These are phyloP conservation scores for Monoraphidium neglectum DNA, from an alignment of 139 green algal species.

Conservation along the genomic window DNA sequence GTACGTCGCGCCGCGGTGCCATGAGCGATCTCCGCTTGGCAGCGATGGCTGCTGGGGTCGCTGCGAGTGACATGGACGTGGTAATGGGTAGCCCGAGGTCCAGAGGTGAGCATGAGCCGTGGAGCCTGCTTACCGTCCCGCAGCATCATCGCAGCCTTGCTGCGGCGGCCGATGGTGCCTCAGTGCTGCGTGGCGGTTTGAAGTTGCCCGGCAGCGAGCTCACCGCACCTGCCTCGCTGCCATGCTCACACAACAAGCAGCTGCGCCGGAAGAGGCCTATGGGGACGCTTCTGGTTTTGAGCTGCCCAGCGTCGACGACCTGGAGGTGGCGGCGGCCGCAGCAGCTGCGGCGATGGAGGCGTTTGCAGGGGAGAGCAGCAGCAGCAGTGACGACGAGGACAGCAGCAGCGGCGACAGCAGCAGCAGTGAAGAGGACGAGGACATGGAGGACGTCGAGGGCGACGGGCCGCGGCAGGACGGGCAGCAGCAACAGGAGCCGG, in stretches of 20 bases:
- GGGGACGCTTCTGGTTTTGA: slow-evolving; percentile 17
- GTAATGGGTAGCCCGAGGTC: too few species aligned
- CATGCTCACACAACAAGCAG: not conserved
- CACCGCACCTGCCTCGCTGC: not conserved
- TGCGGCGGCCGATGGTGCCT: not conserved
- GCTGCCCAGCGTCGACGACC: slow-evolving; percentile 64
- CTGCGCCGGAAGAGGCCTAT: not conserved
- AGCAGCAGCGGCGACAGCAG: slow-evolving; percentile 11
- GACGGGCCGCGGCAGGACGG: not conserved
- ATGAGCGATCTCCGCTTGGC: too few species aligned
- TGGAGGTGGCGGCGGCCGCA: slow-evolving; percentile 68
- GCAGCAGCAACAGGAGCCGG: not conserved
- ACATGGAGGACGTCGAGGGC: slow-evolving; percentile 7
- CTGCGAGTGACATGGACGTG: too few species aligned
- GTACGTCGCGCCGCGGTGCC: too few species aligned
- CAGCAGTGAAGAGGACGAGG: slow-evolving; percentile 15
- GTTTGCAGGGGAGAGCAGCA: slow-evolving; percentile 11
- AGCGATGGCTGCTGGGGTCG: too few species aligned
- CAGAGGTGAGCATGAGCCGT: too few species aligned
- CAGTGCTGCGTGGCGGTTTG: not conserved
- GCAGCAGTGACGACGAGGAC: slow-evolving; percentile 19
- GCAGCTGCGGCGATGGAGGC: slow-evolving; percentile 60
- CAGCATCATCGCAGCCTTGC: not conserved
- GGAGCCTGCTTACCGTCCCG: not conserved
- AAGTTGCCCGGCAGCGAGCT: too few species aligned